Base-by-base conservation (phyloP, 352 stramenopile species). In the Peronosclerospora sorghi region DNA sequence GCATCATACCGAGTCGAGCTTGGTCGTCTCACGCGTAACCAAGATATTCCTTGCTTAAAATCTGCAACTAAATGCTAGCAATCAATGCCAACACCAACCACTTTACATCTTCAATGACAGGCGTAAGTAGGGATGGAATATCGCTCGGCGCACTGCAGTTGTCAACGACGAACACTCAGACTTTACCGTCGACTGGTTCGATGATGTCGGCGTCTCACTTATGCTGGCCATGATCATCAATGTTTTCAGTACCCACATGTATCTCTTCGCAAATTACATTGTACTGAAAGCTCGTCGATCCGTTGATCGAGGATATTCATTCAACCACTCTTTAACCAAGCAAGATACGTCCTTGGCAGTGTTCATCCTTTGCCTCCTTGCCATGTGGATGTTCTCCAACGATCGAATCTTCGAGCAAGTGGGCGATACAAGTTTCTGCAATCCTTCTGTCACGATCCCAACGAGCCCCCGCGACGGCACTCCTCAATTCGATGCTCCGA, bases 301-400 rank as follows among this genome's bases (percentile, higher is more conserved):
- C 20, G 41, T 56, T 13, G 78, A 91, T 38, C 75, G 78, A 19
- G 52, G 73, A 1, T 81, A 63, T 44, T 59, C 73, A 13, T 78
- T 78, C 41, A 68, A 91, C 40, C 71, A 72, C 32, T 73, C 75
- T 1, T 32, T 68, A 12, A 85, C 75, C 8, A 60, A 58, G n/a
- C 76, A 86, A 62, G 73, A 85, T 46, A 91, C 73, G 7, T 91
- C 19, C 61, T 91, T 28, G 51, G 79, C 79, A 6, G 71, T 88
- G 20, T 19, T 91, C 9, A 48, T 86, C 20, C 79, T 88, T 48
- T 83, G 65, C 26, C 50, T 88, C 17, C 49, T 88, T 8, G 75
- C 69, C 0, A 69, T 91, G 60, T 91, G 79, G 79, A 87, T 91
- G 79, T 88, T 85, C 46, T 91, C 79, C 17, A 91, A 91, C 53